A percentile compares a stretch with the other conserved stretches of the same genome.
Conservation (phyloP, 345 rosid species). For the Barbarea vulgaris region DNA sequence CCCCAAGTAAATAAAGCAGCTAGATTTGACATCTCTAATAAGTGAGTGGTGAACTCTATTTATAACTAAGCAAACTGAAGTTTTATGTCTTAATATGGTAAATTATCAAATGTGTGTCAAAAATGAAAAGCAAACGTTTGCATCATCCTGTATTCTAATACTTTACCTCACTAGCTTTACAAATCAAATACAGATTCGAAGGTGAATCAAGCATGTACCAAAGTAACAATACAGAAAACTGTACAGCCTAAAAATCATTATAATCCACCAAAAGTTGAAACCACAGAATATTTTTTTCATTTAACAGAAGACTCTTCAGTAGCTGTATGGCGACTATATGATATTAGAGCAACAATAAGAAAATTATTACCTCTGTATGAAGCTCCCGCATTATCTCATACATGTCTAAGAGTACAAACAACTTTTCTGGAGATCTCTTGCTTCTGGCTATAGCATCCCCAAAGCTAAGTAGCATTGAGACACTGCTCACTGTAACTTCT, state of each 20-base stretch:
- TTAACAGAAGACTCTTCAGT: neutral
- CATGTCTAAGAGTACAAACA: slow-evolving; percentile 98
- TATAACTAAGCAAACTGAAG: neutral
- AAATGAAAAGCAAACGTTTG: neutral
- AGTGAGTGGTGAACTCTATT: slow-evolving; percentile 3
- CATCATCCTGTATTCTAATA: slow-evolving; percentile 1
- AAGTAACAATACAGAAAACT: neutral
- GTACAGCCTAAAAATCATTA: slow-evolving; percentile 3
- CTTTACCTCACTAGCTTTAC: slow-evolving; percentile 4
- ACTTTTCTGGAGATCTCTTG: slow-evolving; percentile 97
- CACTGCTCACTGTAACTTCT: slow-evolving; percentile 77
- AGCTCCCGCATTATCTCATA: slow-evolving; percentile 98
- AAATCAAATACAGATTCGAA: neutral
- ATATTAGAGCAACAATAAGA: slow-evolving; percentile 6
- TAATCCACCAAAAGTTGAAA: slow-evolving; percentile 10
- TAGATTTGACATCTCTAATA: slow-evolving; percentile 20
- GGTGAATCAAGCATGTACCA: neutral
- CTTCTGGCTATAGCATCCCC: slow-evolving; percentile 98
- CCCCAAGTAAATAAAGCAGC: neutral
- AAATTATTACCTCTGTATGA: slow-evolving; percentile 77
- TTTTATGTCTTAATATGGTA: neutral
- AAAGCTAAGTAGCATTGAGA: slow-evolving; percentile 94
- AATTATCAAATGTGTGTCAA: neutral
- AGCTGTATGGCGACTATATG: slow-evolving; percentile 10
- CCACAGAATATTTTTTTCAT: slow-evolving; percentile 1